A percentile compares a stretch with the other conserved stretches of the same genome.
phyloP scores from a whole-genome alignment of 768 basidiomycete species.

The Mycena venus region DNA sequence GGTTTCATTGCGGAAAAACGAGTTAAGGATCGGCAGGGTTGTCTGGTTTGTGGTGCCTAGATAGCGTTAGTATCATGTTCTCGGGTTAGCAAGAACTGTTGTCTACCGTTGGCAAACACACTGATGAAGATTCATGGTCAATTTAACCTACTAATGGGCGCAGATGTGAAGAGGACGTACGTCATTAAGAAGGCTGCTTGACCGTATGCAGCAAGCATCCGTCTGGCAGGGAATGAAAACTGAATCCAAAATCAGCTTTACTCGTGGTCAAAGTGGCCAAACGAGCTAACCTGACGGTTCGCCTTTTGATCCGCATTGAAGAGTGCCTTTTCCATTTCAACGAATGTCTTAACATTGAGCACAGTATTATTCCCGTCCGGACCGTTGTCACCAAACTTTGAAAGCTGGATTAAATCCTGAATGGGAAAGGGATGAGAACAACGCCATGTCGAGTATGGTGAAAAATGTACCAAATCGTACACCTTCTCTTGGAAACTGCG shows the following conservation, averaged over 20 bases:
- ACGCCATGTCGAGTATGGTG: too few species aligned
- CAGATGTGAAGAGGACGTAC: neutral
- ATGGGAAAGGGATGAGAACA: neutral
- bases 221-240: slow-evolving; percentile 15
- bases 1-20: slow-evolving; percentile 26
- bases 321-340: slow-evolving; percentile 21
- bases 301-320: slow-evolving; percentile 23
- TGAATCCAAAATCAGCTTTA: neutral
- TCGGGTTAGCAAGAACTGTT: neutral
- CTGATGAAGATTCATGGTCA: too few species aligned
- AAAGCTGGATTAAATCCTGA: slow-evolving; percentile 28
- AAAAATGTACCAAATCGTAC: slow-evolving; percentile 20
- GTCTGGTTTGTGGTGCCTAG: slow-evolving; percentile 30
- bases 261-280: too few species aligned
- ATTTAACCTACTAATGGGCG: too few species aligned
- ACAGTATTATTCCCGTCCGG: slow-evolving; percentile 29
- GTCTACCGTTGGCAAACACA: slow-evolving; percentile 28
- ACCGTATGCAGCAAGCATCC: slow-evolving; percentile 15
- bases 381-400: slow-evolving; percentile 25
- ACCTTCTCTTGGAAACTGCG: slow-evolving; percentile 26
- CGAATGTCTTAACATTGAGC: slow-evolving; percentile 23
- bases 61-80: neutral
- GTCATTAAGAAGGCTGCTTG: slow-evolving; percentile 2
- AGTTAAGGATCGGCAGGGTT: slow-evolving; percentile 17
- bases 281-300: slow-evolving; percentile 10